Evolutionary conservation across 345 rosid genomes (phyloP).

Genomic region (Pistacia vera): DNA sequence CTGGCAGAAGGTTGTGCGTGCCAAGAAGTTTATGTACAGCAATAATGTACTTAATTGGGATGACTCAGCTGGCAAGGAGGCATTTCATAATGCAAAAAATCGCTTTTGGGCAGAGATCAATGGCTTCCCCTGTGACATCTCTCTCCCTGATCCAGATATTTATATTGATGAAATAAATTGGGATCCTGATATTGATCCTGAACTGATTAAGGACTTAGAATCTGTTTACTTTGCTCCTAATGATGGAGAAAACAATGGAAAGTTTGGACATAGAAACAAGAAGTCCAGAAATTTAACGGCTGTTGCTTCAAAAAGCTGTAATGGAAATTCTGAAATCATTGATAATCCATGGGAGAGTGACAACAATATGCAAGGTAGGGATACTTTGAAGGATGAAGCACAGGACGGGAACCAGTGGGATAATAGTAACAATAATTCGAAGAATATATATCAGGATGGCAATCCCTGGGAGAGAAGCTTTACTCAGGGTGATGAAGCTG

Average conservation of each 20-base stretch:
- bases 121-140: constrained; percentile 46
- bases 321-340: constrained; percentile 21
- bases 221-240: constrained; percentile 49
- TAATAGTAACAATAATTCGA: constrained; percentile 16
- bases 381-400: constrained; percentile 20
- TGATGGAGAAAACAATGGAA: constrained; percentile 31
- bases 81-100: constrained; percentile 66
- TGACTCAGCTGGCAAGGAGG: constrained; percentile 81
- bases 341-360: constrained; percentile 43
- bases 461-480: constrained; percentile 52
- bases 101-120: constrained; percentile 73
- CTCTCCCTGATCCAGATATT: constrained; percentile 70
- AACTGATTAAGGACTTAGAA: constrained; percentile 63
- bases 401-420: constrained; percentile 38
- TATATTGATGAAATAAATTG: constrained; percentile 67
- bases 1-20: constrained; percentile 48
- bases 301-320: constrained; percentile 30
- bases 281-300: constrained; percentile 13
- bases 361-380: constrained; percentile 18
- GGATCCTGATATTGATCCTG: constrained; percentile 66
- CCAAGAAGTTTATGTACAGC: constrained; percentile 31
- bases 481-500: constrained; percentile 32
- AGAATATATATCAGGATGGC: constrained; percentile 19
- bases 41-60: constrained; percentile 59
- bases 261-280: constrained; percentile 26